A percentile compares a stretch with the other conserved stretches of the same genome.
These are phyloP conservation scores for Exophiala mesophila DNA, from an alignment of 2,329 filamentous ascomycete species.

Conservation along the genomic window DNA sequence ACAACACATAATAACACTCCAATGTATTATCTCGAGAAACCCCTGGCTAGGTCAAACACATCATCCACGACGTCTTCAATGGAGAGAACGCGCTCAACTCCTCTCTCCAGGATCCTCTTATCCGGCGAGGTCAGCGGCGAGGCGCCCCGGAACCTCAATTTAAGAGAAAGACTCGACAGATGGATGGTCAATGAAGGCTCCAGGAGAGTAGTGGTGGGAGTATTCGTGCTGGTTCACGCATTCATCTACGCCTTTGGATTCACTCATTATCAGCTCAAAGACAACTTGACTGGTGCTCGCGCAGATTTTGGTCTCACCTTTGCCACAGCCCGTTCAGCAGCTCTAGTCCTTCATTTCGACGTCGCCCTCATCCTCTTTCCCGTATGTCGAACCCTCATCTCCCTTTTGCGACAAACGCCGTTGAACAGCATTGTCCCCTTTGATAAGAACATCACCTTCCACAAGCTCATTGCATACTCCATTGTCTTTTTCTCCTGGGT, in stretches of 20 bases:
- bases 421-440: slow-evolving; percentile 83
- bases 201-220: slow-evolving; percentile 71
- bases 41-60: slow-evolving; percentile 20
- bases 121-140: slow-evolving; percentile 77
- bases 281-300: slow-evolving; percentile 63
- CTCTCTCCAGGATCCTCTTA: slow-evolving; percentile 74
- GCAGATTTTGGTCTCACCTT: slow-evolving; percentile 70
- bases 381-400: slow-evolving; percentile 79
- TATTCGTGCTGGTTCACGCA: slow-evolving; percentile 67
- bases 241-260: slow-evolving; percentile 77
- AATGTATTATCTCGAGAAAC: slow-evolving; percentile 27
- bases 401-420: slow-evolving; percentile 71
- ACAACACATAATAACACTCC: slow-evolving; percentile 25
- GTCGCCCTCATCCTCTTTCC: slow-evolving; percentile 66
- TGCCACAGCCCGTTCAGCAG: slow-evolving; percentile 69
- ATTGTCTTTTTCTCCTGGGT: slow-evolving; percentile 86
- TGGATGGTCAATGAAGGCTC: slow-evolving; percentile 92
- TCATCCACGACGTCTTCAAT: slow-evolving; percentile 21
- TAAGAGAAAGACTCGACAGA: slow-evolving; percentile 68
- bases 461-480: slow-evolving; percentile 79
- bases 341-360: slow-evolving; percentile 74
- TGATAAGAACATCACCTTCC: slow-evolving; percentile 56
- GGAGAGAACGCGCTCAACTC: slow-evolving; percentile 76
- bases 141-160: slow-evolving; percentile 61
- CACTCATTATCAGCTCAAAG: slow-evolving; percentile 71